phyloP scores from a whole-genome alignment of 2,329 filamentous ascomycete genomes.

The Fusarium incarnatum region DNA sequence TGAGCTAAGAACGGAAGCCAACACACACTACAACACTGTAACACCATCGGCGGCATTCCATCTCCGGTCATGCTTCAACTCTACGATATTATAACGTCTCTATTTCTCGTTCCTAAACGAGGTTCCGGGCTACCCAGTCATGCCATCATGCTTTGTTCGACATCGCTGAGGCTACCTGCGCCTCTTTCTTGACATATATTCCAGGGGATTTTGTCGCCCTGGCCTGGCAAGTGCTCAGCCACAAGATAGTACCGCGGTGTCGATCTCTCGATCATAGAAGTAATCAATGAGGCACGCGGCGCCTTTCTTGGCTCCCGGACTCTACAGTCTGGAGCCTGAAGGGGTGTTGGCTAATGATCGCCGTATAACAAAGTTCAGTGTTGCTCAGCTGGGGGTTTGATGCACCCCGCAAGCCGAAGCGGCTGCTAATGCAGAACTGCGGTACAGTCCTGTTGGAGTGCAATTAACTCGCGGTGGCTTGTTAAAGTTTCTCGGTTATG shows the following conservation, averaged over 20 bases:
- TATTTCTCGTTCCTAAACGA: not conserved
- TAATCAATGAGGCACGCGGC: conserved; percentile 1
- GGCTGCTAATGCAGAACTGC: conserved; percentile 32
- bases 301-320: conserved; percentile 2
- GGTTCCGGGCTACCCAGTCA: not conserved
- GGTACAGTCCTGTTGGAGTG: conserved; percentile 1
- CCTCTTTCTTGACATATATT: not conserved
- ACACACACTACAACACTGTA: conserved; percentile 10
- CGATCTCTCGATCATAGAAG: conserved; percentile 3
- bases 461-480: conserved; percentile 1
- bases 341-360: conserved; percentile 10
- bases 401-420: conserved; percentile 37
- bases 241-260: not conserved
- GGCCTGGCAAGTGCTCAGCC: not conserved
- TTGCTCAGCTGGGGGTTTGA: conserved; percentile 22
- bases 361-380: conserved; percentile 36
- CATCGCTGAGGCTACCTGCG: not conserved
- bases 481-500: not conserved
- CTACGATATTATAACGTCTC: not conserved
- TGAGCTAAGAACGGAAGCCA: conserved; percentile 29
- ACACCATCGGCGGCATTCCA: conserved; percentile 32
- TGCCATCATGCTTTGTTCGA: not conserved
- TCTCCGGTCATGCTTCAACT: conserved; percentile 2
- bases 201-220: not conserved
- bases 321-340: conserved; percentile 14